Evolutionary conservation across 352 stramenopile species (phyloP).

Genomic region (Pythium brassicae): DNA sequence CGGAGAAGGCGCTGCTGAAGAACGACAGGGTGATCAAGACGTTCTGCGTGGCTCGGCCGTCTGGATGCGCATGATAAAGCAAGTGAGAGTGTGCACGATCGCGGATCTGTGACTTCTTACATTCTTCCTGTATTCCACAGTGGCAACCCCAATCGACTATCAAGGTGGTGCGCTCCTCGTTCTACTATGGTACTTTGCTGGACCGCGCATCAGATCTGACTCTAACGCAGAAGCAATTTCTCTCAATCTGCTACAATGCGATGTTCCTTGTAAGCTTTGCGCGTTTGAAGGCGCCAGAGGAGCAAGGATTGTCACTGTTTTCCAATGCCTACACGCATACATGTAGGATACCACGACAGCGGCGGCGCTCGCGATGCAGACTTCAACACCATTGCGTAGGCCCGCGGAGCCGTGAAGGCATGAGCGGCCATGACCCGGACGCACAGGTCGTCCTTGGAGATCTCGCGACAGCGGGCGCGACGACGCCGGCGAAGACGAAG

Average conservation of each 20-base stretch:
- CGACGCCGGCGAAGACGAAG: background rate
- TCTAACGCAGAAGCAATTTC: background rate
- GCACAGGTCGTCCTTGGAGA: background rate
- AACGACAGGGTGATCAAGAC: too few species aligned
- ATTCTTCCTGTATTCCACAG: too few species aligned
- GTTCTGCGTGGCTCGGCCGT: too few species aligned
- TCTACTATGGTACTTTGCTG: background rate
- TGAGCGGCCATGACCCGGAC: background rate
- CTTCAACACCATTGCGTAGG: constrained; percentile 14
- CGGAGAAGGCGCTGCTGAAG: too few species aligned
- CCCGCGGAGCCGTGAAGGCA: background rate
- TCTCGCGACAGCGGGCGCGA: background rate
- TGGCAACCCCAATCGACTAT: background rate
- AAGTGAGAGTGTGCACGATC: too few species aligned
- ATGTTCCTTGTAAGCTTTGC: background rate
- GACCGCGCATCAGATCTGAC: background rate
- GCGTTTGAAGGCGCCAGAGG: background rate
- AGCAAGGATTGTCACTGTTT: background rate
- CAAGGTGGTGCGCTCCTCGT: background rate
- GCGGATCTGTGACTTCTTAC: too few species aligned
- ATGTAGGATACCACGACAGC: background rate
- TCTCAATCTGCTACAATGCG: background rate
- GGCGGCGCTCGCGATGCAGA: background rate
- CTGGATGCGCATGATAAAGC: too few species aligned
- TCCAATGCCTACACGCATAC: background rate